Percentiles rank a stretch among this genome's conserved stretches.
Conservation (phyloP, 2,329 filamentous ascomycete species). For the Claviceps africana region DNA sequence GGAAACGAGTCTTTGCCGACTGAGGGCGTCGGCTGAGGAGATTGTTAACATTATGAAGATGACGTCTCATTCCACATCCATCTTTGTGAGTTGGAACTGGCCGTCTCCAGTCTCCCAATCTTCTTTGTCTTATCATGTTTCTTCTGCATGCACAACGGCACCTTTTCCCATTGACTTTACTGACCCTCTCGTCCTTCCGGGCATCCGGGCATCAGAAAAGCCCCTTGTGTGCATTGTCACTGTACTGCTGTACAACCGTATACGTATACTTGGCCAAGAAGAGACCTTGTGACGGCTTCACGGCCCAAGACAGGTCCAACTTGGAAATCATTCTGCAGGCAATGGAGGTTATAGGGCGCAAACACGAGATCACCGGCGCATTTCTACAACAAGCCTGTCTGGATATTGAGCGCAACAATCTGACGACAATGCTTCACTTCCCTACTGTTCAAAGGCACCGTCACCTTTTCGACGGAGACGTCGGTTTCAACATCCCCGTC, state of each 20-base stretch:
- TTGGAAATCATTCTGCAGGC: constrained; percentile 66
- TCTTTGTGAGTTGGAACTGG: constrained; percentile 38
- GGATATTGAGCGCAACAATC: constrained; percentile 51
- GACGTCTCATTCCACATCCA: constrained; percentile 55
- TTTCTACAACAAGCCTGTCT: constrained; percentile 75
- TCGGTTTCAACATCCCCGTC: constrained; percentile 29
- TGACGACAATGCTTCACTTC: constrained; percentile 23
- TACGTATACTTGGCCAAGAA: constrained; percentile 68
- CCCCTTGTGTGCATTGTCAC: constrained; percentile 48
- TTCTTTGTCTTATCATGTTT: background rate
- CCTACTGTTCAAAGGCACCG: constrained; percentile 21
- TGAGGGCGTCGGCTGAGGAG: constrained; percentile 69
- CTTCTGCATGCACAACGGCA: too few relatives aligned
- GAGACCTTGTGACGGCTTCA: constrained; percentile 44
- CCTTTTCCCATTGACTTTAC: too few relatives aligned
- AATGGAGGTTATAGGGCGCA: constrained; percentile 61
- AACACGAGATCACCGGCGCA: constrained; percentile 63
- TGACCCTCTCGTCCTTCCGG: background rate
- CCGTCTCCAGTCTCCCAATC: background rate
- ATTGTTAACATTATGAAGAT: constrained; percentile 73
- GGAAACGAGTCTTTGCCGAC: constrained; percentile 56
- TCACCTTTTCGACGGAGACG: constrained; percentile 14
- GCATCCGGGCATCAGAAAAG: constrained; percentile 19
- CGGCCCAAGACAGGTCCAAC: constrained; percentile 29
- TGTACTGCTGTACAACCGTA: constrained; percentile 75